These are phyloP conservation scores for Xerocomus potaroensis DNA, from an alignment of 768 basidiomycete species.

Conservation along the genomic window DNA sequence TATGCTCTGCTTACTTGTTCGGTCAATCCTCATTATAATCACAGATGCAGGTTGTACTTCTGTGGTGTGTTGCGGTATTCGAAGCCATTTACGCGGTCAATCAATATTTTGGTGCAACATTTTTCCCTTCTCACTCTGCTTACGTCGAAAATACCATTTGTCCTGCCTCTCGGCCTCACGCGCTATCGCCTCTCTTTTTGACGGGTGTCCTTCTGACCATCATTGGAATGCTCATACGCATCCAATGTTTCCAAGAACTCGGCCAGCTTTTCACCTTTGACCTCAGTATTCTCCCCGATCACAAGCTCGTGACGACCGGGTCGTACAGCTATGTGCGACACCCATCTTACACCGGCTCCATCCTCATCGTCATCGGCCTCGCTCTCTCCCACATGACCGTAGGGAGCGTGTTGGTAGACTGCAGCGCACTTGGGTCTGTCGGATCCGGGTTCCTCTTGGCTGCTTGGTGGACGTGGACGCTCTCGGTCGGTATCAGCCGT, in stretches of 20 bases:
- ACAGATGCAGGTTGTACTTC: conserved; percentile 46
- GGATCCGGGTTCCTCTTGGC: conserved; percentile 36
- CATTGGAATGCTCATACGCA: conserved; percentile 44
- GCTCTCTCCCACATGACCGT: conserved; percentile 42
- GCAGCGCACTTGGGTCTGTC: conserved; percentile 22
- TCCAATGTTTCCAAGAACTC: conserved; percentile 51
- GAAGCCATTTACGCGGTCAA: conserved; percentile 45
- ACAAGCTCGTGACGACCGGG: conserved; percentile 47
- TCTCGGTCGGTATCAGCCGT: conserved; percentile 45
- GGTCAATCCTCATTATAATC: not conserved
- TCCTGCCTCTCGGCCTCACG: conserved; percentile 21
- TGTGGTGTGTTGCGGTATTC: conserved; percentile 47
- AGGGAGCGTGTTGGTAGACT: conserved; percentile 46
- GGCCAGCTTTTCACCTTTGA: conserved; percentile 57
- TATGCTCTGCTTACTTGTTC: not conserved
- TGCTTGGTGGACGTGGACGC: conserved; percentile 48
- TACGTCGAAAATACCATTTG: conserved; percentile 33
- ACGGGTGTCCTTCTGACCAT: conserved; percentile 41
- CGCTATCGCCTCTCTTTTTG: conserved; percentile 41
- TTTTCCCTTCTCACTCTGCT: conserved; percentile 33
- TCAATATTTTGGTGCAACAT: conserved; percentile 25
- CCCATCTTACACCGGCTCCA: conserved; percentile 52
- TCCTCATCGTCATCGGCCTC: conserved; percentile 45
- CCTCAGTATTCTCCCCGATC: conserved; percentile 49
- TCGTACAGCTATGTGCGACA: conserved; percentile 52